Conservation (phyloP, 306 rosid genomes). For the Morella rubra region DNA sequence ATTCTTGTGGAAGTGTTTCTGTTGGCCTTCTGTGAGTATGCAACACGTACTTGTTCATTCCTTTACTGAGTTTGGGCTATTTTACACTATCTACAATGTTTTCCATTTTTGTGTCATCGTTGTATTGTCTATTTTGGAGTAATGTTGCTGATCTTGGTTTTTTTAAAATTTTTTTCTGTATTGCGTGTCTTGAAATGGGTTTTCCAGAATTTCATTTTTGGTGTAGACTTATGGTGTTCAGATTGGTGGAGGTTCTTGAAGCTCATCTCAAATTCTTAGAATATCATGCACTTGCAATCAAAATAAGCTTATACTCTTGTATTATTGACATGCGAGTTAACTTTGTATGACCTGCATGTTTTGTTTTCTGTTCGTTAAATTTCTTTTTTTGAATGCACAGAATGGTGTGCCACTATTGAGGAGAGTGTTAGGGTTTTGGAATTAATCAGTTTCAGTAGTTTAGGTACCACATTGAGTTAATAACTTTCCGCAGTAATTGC, state of each 20-base stretch:
- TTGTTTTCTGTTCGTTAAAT: neutral
- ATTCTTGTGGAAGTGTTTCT: constrained; percentile 29
- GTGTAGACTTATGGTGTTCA: neutral
- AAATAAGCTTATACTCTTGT: neutral
- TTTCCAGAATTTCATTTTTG: neutral
- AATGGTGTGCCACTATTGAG: neutral
- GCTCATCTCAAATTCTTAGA: neutral
- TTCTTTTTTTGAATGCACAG: neutral
- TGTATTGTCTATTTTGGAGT: constrained; percentile 7
- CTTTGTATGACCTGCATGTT: neutral
- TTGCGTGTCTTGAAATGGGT: neutral
- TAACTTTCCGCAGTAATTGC: neutral
- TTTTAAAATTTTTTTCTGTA: neutral
- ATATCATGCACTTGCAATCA: neutral
- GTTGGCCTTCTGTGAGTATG: constrained; percentile 52
- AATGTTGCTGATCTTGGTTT: constrained; percentile 16
- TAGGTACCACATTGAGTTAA: neutral
- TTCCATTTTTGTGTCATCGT: constrained; percentile 1
- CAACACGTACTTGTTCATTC: neutral
- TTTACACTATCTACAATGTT: constrained; percentile 38
- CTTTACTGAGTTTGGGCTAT: constrained; percentile 23
- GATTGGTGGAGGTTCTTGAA: neutral
- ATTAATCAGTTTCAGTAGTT: constrained; percentile 1
- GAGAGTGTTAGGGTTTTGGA: neutral
- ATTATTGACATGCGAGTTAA: neutral